Evolutionary conservation across 2,329 filamentous ascomycete species (phyloP), one percentile per base, ranked within the genome.

Genomic region (Cercospora sp.): DNA sequence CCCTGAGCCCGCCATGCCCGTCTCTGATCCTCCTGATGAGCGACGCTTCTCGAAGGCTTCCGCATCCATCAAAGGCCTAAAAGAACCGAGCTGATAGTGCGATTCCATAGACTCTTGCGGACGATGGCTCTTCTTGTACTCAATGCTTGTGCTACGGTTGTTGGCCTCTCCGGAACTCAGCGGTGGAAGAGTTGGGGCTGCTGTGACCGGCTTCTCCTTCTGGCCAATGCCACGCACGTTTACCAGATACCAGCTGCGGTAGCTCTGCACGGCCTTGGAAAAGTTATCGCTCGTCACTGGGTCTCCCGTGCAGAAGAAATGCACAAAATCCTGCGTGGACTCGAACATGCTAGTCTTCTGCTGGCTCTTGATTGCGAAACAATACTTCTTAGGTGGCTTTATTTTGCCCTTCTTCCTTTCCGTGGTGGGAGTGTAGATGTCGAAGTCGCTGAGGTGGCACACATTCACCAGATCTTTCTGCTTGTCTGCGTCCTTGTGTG

Each of bases 211-310:
- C 63, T 73, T 72, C 13, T 72, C 64, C 72, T 80, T 81, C 69
- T 82, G 77, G n/a, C 83, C 83, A 65, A 86, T 85, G 18, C 89
- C 88, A 76, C 90, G 86, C 69, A 89, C 88, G 73, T 92, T 89
- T 53, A 92, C 90, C 7, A 97, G 81, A 76, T 97, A 97, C 93
- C 93, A 97, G 79, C 92, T 96, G 67, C 94, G 88, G 94, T 94
- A 97, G 45, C 82, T 82, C 70, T 97, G 93, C 1, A 97, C 85
- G 26, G 86, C 85, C 16, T 86, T 83, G 75, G 91, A 89, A 80
- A 94, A 97, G 13, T 83, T 81, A n/a, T 86, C 84, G 0, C 91
- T 92, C 0, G 89, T 79, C 1, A 82, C 78, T 5, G 85, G 82
- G 74, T 97, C 92, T 55, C 92, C 92, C 1, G 91, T 92, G 67